Conservation (phyloP, 768 basidiomycete species). For the Coprinellus micaceus region DNA sequence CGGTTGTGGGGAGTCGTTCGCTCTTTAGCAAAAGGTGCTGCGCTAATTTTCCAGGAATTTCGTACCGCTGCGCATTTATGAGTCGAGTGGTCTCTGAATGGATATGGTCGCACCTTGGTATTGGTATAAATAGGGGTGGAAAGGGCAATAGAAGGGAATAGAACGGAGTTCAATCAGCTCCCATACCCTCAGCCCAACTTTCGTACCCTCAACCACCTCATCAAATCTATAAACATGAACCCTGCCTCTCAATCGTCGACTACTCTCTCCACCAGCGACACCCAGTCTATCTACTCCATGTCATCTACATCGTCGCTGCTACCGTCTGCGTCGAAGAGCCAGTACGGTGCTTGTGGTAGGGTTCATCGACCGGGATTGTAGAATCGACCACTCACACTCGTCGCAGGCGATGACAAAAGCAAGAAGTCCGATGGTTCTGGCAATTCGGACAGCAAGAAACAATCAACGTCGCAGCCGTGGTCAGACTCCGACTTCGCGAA, state of each 20-base stretch:
- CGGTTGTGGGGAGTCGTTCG: no score
- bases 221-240: neutral
- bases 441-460: no score
- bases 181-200: neutral
- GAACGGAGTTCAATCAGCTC: neutral
- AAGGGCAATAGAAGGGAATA: no score
- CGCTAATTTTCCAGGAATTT: no score
- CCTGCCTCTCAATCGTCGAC: neutral
- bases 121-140: no score
- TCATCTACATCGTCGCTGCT: neutral
- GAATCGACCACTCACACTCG: neutral
- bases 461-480: slow-evolving; percentile 8
- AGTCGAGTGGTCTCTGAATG: no score
- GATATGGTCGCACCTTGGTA: no score
- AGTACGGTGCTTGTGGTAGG: neutral
- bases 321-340: neutral
- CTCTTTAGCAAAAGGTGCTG: no score
- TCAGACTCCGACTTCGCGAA: slow-evolving; percentile 16
- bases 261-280: neutral
- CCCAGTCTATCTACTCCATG: neutral
- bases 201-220: neutral
- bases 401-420: neutral
- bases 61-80: no score
- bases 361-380: neutral
- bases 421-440: neutral